These are phyloP conservation scores for Emydomyces testavorans DNA, from an alignment of 2,329 filamentous ascomycete genomes.

Conservation along the genomic window DNA sequence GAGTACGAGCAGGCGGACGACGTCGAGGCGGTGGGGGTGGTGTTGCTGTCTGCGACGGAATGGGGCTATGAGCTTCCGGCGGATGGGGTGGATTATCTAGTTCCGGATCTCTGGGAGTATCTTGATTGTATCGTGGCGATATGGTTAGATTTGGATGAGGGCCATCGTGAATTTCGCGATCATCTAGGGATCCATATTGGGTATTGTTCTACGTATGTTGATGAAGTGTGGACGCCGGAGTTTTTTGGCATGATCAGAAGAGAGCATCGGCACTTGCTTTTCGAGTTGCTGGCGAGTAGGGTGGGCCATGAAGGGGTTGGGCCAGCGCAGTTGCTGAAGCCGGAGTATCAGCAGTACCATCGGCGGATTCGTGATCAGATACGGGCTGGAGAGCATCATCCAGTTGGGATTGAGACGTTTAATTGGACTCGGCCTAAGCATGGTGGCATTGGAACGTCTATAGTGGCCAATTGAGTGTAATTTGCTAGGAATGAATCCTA, in stretches of 20 bases:
- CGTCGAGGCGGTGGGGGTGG: too few relatives aligned
- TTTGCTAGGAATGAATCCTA: too few relatives aligned
- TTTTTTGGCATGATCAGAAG: not conserved
- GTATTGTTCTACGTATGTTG: not conserved
- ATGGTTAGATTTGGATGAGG: not conserved
- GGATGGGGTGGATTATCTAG: not conserved
- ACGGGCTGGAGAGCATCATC: not conserved
- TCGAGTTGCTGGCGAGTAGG: conserved; percentile 12
- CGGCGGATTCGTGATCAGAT: not conserved
- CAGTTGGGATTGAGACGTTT: not conserved
- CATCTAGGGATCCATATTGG: conserved; percentile 2
- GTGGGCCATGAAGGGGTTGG: conserved; percentile 2
- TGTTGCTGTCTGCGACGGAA: too few relatives aligned
- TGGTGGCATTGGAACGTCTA: not conserved
- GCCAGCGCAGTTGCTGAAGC: not conserved
- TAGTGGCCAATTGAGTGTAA: not conserved
- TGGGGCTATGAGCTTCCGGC: too few relatives aligned
- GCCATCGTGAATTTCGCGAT: not conserved
- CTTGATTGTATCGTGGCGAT: not conserved
- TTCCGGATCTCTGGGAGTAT: not conserved
- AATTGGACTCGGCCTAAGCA: not conserved
- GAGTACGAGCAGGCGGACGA: too few relatives aligned
- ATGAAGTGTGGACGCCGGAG: not conserved
- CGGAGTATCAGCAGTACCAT: not conserved
- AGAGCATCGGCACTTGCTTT: conserved; percentile 2